Evolutionary conservation across 2,329 filamentous ascomycete species (phyloP), one percentile per base, ranked within the genome.

Genomic region (Metarhizium brunneum): DNA sequence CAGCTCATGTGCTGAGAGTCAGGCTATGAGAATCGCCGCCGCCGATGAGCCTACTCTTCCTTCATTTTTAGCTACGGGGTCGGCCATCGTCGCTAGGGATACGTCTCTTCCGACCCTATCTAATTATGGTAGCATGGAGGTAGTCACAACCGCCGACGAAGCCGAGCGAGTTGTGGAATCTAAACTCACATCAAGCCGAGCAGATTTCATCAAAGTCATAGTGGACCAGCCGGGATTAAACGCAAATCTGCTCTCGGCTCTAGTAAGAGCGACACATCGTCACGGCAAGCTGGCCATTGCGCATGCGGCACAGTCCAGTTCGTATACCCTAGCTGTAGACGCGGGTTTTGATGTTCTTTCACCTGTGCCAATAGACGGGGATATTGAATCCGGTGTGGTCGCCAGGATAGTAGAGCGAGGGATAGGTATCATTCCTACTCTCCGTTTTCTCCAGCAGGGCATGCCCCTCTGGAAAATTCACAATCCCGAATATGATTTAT

Each of bases 131-230:
- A 45, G 29, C 8, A 14, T 55, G 29, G 50, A 52, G 42, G 47
- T 32, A 6, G 48, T 58, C 16, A 11, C 25, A 16, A 54, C 54
- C 1, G 49, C 49, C 4, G 55, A 29, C 3, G 57, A 59, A 13
- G 56, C 53, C 2, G 54, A 50, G n/a, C 25, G 13, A 11, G 55
- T 58, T 13, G 54, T 58, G 6, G 29, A 40, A 3, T 13, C 20
- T 3, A 56, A 50, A 25, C 52, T 53, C 3, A 25, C 42, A 2
- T 50, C 56, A 4, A 20, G 8, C 18, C 18, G 54, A n/a, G 59
- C 61, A 13, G 64, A 69, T 52, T 68, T 64, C 54, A 57, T 68
- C 59, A 69, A 66, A 57, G 59, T 66, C 20, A 53, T 58, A 11
- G 51, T 53, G 4, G 64, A 57, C 42, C 42, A 42, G 13, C 59